Conservation (phyloP, 306 rosid species). For the Styphnolobium japonicum region DNA sequence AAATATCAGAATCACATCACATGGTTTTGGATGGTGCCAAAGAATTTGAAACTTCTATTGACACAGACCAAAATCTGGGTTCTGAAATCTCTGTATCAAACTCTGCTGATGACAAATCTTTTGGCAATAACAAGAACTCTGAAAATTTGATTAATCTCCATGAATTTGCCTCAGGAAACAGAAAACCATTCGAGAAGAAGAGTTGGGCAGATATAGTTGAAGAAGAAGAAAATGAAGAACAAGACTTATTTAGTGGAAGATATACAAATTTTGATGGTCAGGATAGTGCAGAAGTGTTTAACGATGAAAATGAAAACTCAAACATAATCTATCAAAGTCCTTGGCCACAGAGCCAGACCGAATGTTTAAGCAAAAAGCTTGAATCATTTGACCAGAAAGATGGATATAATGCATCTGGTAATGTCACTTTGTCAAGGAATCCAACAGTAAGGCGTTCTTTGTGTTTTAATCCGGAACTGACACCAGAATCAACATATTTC, state of each 20-base stretch:
- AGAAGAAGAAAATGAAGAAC: conserved; percentile 80
- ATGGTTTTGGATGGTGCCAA: conserved; percentile 22
- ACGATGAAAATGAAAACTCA: conserved; percentile 59
- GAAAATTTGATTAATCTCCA: neutral
- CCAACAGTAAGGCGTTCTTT: conserved; percentile 54
- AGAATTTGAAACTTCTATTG: neutral
- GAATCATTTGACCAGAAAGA: conserved; percentile 40
- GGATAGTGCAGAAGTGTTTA: conserved; percentile 30
- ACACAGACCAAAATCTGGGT: conserved; percentile 12
- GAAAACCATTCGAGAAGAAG: conserved; percentile 42
- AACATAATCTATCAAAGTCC: conserved; percentile 47
- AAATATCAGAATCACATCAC: conserved; percentile 6
- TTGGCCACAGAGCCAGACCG: conserved; percentile 32
- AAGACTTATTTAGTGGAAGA: conserved; percentile 20
- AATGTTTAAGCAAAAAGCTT: conserved; percentile 37
- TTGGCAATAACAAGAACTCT: conserved; percentile 15
- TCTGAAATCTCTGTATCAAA: conserved; percentile 2
- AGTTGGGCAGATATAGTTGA: conserved; percentile 98
- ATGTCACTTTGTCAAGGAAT: conserved; percentile 43
- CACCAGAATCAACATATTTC: conserved; percentile 24
- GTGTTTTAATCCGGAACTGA: conserved; percentile 41
- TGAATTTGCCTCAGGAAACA: conserved; percentile 19
- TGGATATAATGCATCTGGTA: conserved; percentile 12
- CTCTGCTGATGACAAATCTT: neutral
- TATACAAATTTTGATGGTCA: conserved; percentile 17